Conservation (phyloP, 805 yeast genomes). For the Candida boidinii region DNA sequence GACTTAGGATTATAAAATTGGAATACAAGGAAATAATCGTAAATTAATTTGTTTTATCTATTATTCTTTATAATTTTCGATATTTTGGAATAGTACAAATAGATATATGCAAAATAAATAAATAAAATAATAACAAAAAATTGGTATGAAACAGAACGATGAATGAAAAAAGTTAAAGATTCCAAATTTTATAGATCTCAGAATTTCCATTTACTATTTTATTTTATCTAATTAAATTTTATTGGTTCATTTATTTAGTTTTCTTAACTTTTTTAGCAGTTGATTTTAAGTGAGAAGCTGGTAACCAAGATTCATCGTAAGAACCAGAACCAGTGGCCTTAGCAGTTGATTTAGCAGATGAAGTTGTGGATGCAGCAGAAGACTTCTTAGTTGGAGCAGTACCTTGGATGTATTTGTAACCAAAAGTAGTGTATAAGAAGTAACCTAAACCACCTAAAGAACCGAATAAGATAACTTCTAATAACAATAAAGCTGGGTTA, state of each 20-base stretch:
- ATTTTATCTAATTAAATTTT: slow-evolving; percentile 1
- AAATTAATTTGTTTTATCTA: no score
- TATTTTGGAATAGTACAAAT: no score
- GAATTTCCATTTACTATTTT: not conserved
- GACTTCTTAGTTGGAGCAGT: slow-evolving; percentile 26
- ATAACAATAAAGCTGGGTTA: slow-evolving; percentile 63
- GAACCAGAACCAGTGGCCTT: slow-evolving; percentile 19
- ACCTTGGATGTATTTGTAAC: slow-evolving; percentile 34
- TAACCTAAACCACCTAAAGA: slow-evolving; percentile 44
- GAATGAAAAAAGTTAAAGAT: no score
- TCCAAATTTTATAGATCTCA: no score
- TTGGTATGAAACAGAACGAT: no score
- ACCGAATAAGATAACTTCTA: slow-evolving; percentile 44
- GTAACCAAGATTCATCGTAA: slow-evolving; percentile 48
- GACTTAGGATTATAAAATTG: no score
- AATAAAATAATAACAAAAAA: no score
- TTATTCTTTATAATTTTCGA: no score
- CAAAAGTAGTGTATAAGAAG: slow-evolving; percentile 33
- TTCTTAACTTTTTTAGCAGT: slow-evolving; percentile 23
- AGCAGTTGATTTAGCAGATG: slow-evolving; percentile 17
- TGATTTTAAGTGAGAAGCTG: slow-evolving; percentile 39
- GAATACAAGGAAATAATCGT: no score
- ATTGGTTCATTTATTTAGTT: slow-evolving; percentile 15
- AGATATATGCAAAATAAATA: no score
- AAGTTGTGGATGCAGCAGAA: slow-evolving; percentile 17